Percentiles rank a stretch among this genome's conserved stretches.
Evolutionary conservation across 2,329 filamentous ascomycete species (phyloP).

Genomic region (Diaporthe longicolla): DNA sequence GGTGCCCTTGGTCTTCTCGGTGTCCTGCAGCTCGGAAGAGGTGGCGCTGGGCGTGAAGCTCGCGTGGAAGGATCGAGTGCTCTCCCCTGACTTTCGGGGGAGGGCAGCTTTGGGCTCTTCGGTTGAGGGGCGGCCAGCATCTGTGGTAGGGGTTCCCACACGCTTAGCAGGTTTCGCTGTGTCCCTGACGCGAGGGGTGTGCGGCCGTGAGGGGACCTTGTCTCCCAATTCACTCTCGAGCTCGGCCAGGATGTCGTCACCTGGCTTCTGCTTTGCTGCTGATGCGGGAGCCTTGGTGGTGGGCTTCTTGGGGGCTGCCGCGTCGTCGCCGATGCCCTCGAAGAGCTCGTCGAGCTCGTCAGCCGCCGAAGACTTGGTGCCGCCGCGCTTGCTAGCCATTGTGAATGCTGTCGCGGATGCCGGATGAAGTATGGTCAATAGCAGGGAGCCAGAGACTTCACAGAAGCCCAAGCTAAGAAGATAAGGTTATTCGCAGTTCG

Average conservation of each 20-base stretch:
- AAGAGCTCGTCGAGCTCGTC: conserved; percentile 78
- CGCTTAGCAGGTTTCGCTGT: conserved; percentile 65
- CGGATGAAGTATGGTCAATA: too few species aligned
- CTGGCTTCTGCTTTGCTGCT: conserved; percentile 62
- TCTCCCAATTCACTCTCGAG: conserved; percentile 83
- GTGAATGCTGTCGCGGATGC: conserved; percentile 27
- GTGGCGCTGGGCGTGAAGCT: conserved; percentile 79
- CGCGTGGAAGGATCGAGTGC: conserved; percentile 77
- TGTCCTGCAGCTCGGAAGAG: conserved; percentile 72
- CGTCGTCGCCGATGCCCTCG: conserved; percentile 69
- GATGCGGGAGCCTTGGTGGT: conserved; percentile 57
- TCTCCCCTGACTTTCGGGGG: conserved; percentile 83
- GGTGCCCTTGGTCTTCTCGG: conserved; percentile 64
- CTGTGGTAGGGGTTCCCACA: conserved; percentile 63
- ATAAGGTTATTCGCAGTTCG: neutral
- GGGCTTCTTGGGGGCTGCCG: conserved; percentile 64
- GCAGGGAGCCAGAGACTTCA: neutral
- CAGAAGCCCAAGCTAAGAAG: neutral
- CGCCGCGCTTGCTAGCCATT: conserved; percentile 74
- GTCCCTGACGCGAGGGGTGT: conserved; percentile 82
- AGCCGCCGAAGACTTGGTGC: conserved; percentile 68
- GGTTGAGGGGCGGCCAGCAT: conserved; percentile 71
- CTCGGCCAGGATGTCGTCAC: conserved; percentile 86
- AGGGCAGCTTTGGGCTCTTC: conserved; percentile 65
- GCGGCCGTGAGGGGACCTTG: conserved; percentile 81